Base-by-base conservation (phyloP, 1,284 basidiomycete genomes). In the Ustilago nuda region DNA sequence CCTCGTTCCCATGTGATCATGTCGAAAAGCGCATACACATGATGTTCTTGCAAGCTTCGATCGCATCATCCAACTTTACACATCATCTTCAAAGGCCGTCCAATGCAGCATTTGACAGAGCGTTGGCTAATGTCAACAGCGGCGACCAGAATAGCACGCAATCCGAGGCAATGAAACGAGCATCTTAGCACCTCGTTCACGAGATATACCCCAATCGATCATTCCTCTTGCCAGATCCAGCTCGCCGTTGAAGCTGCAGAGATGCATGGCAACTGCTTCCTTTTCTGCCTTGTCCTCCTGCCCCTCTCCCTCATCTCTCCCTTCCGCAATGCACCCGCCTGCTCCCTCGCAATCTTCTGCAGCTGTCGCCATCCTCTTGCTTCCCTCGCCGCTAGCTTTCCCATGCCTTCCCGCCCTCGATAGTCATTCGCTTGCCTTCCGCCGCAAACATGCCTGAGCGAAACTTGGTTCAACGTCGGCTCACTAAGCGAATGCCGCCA, bases 261-360 rank as follows among this genome's bases (percentile, higher is more conserved):
- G 48, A 8, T 61, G 55, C 58, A 51, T 57, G 19, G 2, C 15
- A 39, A 9, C 15, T 39, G 11, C 35, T 43, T n/a, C 52, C 46
- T 53, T 35, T 39, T 11, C 27, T 41, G 41, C 43, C 37, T 8
- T 48, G 43, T 60, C 35, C 32, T 55, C 32, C 19, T 35, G 11
- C n/a, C 45, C 45, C 8, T 50, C 19, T 30, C 35, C 8, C 51
- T 50, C 23, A 17, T 46, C 53, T 37, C 12, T 27, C 36, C 11
- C 56, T 60, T 56, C 60, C 61, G 68, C 68, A 60, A 66, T 72
- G 70, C 70, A 72, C 64, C 70, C 52, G 69, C 69, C 69, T 72
- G 69, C 69, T 72, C n/a, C 46, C 56, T 35, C 41, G 69, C 63
- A 72, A 72, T 72, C 63, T 56, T 54, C 59, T 66, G 63, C 56